phyloP scores from a whole-genome alignment of 345 rosid species.

The Eutrema heterophyllum region DNA sequence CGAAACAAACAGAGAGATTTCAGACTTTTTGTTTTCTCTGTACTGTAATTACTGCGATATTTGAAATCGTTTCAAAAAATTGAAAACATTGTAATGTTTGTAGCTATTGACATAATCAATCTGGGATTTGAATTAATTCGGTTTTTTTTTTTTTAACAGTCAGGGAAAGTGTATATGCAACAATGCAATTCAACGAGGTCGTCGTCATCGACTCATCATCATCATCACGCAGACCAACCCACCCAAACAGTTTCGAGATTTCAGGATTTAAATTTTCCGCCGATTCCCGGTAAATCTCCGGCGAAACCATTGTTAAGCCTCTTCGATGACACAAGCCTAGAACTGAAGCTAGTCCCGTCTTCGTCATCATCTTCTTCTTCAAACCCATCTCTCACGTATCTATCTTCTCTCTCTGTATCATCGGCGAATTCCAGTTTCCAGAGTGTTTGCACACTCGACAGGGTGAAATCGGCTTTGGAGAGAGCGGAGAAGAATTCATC shows the following conservation, averaged over 20 bases:
- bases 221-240: slow-evolving; percentile 16
- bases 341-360: slow-evolving; percentile 36
- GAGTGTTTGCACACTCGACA: slow-evolving; percentile 90
- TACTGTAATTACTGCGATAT: not conserved
- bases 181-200: slow-evolving; percentile 48
- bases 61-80: not conserved
- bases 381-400: slow-evolving; percentile 12
- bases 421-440: slow-evolving; percentile 34
- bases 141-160: slow-evolving; percentile 45
- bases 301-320: slow-evolving; percentile 37
- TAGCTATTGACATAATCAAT: not conserved
- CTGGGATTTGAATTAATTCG: too few relatives aligned
- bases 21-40: not conserved
- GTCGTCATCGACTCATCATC: not conserved
- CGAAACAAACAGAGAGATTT: not conserved
- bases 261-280: slow-evolving; percentile 64
- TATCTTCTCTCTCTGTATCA: slow-evolving; percentile 28
- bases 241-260: slow-evolving; percentile 39
- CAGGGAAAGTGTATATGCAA: slow-evolving; percentile 78
- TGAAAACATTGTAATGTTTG: not conserved
- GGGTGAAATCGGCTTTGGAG: slow-evolving; percentile 74
- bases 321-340: slow-evolving; percentile 47
- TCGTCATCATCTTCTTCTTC: not conserved
- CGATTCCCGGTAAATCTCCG: slow-evolving; percentile 19
- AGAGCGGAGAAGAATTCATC: slow-evolving; percentile 52